Conservation (phyloP, 306 rosid genomes). For the Canavalia gladiata region DNA sequence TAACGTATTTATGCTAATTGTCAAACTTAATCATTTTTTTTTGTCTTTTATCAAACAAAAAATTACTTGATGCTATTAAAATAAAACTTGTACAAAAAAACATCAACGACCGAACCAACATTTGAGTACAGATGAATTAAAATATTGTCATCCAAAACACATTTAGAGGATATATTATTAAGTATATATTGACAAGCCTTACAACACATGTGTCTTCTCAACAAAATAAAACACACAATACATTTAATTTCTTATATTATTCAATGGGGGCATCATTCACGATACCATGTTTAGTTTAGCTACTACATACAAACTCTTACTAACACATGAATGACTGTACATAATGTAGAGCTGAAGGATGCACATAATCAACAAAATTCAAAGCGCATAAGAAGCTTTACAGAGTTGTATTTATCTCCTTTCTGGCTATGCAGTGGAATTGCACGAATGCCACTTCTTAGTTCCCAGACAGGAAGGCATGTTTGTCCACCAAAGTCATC, state of each 20-base stretch:
- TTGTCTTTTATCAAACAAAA: neutral
- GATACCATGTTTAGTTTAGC: neutral
- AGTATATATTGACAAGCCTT: slow-evolving; percentile 30
- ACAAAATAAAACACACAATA: slow-evolving; percentile 30
- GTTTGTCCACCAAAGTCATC: slow-evolving; percentile 99
- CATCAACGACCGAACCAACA: slow-evolving; percentile 13
- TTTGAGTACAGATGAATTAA: neutral
- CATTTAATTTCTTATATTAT: slow-evolving; percentile 24
- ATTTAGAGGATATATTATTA: neutral
- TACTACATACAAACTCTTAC: slow-evolving; percentile 40
- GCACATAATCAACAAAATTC: slow-evolving; percentile 61
- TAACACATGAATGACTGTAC: slow-evolving; percentile 39
- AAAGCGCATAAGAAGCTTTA: slow-evolving; percentile 91
- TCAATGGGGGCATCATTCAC: slow-evolving; percentile 14
- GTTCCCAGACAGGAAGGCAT: slow-evolving; percentile 80
- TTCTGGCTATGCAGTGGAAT: slow-evolving; percentile 64
- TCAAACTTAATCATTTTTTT: neutral
- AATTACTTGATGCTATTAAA: neutral
- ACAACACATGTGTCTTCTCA: slow-evolving; percentile 12
- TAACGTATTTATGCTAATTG: neutral
- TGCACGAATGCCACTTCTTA: slow-evolving; percentile 82
- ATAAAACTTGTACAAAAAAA: neutral
- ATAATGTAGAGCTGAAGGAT: slow-evolving; percentile 22
- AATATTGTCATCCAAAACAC: slow-evolving; percentile 30
- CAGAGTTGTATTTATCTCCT: slow-evolving; percentile 79